These are phyloP conservation scores for Globisporangium polare DNA, from an alignment of 352 stramenopile species.

Conservation along the genomic window DNA sequence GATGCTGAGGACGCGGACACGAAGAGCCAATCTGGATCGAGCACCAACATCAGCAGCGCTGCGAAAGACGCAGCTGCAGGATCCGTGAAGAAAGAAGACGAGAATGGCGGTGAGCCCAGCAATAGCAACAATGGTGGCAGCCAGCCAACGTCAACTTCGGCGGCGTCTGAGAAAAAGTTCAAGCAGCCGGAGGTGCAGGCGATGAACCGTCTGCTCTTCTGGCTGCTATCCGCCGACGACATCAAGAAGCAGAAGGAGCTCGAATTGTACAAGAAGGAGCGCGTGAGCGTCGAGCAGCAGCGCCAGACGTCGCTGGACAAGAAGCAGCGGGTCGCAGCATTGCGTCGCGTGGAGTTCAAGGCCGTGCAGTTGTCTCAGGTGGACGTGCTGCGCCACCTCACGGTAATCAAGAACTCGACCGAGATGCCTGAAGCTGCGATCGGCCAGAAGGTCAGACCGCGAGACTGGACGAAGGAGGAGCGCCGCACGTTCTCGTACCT, in stretches of 20 bases:
- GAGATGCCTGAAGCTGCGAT: conserved; percentile 56
- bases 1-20: conserved; percentile 24
- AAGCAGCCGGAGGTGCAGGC: conserved; percentile 87
- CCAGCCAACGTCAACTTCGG: not conserved
- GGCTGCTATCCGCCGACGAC: conserved; percentile 83
- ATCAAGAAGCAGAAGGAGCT: conserved; percentile 80
- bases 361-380: conserved; percentile 81
- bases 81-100: conserved; percentile 15
- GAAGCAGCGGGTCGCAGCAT: conserved; percentile 47
- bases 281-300: conserved; percentile 59
- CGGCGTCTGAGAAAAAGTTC: conserved; percentile 39
- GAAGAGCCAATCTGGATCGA: conserved; percentile 12
- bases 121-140: not conserved
- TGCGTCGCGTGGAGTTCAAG: conserved; percentile 80
- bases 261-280: conserved; percentile 77
- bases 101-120: conserved; percentile 2
- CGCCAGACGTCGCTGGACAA: conserved; percentile 70
- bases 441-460: conserved; percentile 64
- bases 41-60: not conserved
- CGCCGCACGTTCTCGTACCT: conserved; percentile 78
- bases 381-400: conserved; percentile 70
- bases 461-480: conserved; percentile 87
- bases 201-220: conserved; percentile 86
- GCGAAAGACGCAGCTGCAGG: conserved; percentile 19
- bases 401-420: conserved; percentile 57